A percentile compares a stretch with the other conserved stretches of the same genome.
Evolutionary conservation across 495 filamentous ascomycete species (phyloP).

Genomic region (Podospora bellae-mahoneyi): DNA sequence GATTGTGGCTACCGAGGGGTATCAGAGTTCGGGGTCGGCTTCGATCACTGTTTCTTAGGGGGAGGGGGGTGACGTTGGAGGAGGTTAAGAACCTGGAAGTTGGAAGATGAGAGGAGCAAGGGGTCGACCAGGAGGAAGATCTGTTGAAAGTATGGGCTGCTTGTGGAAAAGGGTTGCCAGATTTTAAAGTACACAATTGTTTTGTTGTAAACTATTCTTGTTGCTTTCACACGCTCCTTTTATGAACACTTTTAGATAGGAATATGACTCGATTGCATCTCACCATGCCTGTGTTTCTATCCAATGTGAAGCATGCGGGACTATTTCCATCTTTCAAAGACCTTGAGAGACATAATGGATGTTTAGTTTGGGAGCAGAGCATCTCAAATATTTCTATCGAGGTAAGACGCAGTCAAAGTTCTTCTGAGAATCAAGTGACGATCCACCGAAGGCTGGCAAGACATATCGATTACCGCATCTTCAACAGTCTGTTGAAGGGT

Average conservation of each 20-base stretch:
- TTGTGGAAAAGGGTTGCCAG: not conserved
- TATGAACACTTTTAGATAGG: not conserved
- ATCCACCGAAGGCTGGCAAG: too few species aligned
- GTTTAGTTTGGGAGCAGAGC: too few species aligned
- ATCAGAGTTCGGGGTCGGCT: conserved; percentile 51
- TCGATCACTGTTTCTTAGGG: conserved; percentile 44
- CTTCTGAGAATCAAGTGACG: too few species aligned
- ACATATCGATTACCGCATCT: too few species aligned
- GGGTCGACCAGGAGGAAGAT: too few species aligned
- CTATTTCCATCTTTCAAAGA: too few species aligned
- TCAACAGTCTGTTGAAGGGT: too few species aligned
- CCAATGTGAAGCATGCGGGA: too few species aligned
- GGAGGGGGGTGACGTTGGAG: not conserved
- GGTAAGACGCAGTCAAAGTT: too few species aligned
- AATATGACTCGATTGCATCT: not conserved
- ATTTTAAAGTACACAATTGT: not conserved
- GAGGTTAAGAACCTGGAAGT: not conserved
- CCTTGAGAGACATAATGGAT: too few species aligned
- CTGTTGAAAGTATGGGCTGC: too few species aligned
- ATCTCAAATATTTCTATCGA: too few species aligned
- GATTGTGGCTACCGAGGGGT: conserved; percentile 60
- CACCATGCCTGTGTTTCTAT: not conserved
- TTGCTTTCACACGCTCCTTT: not conserved
- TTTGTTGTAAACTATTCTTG: not conserved
- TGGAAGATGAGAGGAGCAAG: not conserved